Evolutionary conservation across 139 green algal genomes (phyloP), one percentile per base, ranked within the genome.

Genomic region (Spirogloea muscicola): DNA sequence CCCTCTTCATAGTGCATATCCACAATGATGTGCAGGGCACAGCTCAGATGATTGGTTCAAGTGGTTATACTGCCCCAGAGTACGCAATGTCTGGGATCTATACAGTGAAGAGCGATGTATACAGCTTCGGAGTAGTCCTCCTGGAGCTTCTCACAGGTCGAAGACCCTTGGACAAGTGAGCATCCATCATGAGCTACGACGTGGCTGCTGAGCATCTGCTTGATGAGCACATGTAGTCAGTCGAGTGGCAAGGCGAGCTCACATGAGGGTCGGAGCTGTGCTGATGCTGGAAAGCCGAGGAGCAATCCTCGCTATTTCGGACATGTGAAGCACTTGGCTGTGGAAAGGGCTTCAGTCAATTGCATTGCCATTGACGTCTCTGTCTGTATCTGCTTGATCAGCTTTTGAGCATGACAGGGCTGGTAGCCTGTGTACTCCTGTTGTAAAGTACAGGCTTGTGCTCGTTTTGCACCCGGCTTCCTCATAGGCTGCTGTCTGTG

Each of bases 61-160:
- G n/a, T n/a, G n/a, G n/a, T 18, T 77, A 77, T 39, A 57, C 40
- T 13, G 69, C 69, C 36, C 69, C 69, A 31, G 69, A 77, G 60
- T 77, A 77, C 60, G 44, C 60, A 16, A 77, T 77, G 69, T 70
- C 69, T 1, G 69, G 69, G 21, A 57, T 70, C 31, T 70, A 77
- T 57, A 77, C 69, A 34, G 69, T 29, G 18, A 77, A 70, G 69
- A 58, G 33, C 4, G 69, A 77, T 36, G 69, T 77, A n/a, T 77
- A 77, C 69, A 64, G 69, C 69, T 77, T 58, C 34, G 69, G 69
- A 16, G 69, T 77, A 9, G 57, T 77, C n/a, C 69, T 77, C 16
- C 60, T 77, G 52, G 69, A 77, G 69, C 57, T 77, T 6, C 52
- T 77, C 55, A 77, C 69, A 25, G 69, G 69, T 46, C 2, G 69